phyloP scores from a whole-genome alignment of 2,329 filamentous ascomycete genomes.

The Talaromyces sp. region DNA sequence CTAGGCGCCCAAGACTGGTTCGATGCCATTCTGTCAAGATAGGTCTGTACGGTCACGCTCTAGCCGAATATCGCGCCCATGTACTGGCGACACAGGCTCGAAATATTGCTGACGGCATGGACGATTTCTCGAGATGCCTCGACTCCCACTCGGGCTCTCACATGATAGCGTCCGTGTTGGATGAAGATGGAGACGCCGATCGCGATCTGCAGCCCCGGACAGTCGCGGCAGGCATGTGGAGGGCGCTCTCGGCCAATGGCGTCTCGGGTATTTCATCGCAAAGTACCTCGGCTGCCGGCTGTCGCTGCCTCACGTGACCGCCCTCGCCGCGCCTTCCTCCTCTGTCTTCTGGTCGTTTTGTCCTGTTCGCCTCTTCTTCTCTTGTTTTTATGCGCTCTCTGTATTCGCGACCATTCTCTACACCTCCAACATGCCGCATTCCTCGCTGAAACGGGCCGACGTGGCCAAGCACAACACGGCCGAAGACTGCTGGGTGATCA shows the following conservation, averaged over 20 bases:
- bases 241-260: background rate
- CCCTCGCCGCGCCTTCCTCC: background rate
- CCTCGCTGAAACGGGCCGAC: conserved; percentile 46
- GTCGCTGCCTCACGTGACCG: background rate
- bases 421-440: conserved; percentile 8
- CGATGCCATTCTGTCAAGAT: background rate
- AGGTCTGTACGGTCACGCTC: background rate
- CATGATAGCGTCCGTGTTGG: no score
- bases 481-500: conserved; percentile 74
- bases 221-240: background rate
- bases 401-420: background rate
- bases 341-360: background rate
- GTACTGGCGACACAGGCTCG: no score
- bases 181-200: background rate
- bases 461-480: conserved; percentile 72
- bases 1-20: background rate
- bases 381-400: background rate
- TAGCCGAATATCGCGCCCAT: background rate
- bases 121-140: background rate
- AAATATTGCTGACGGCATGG: background rate
- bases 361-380: background rate
- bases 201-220: background rate
- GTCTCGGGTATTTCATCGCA: background rate
- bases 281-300: conserved; percentile 6
- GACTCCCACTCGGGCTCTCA: background rate